Evolutionary conservation across 805 yeast genomes (phyloP).

Genomic region (Saccharomycopsis selenospora): DNA sequence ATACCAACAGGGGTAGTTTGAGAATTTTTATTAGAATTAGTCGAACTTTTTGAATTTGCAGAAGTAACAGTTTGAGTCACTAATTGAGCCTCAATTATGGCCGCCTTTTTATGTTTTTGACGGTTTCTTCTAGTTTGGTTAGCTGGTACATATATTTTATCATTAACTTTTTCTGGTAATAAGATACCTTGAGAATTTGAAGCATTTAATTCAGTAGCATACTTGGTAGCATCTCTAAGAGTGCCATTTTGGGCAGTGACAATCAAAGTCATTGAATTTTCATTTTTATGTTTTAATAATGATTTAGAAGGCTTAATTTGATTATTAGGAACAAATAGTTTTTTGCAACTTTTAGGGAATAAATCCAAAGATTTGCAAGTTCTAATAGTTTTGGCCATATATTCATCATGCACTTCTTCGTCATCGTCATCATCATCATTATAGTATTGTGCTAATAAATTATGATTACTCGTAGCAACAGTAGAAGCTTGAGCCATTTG

Average conservation of each 20-base stretch:
- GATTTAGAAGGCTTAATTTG: slow-evolving; percentile 14
- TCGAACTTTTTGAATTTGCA: no score
- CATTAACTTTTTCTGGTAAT: slow-evolving; percentile 37
- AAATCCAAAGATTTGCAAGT: slow-evolving; percentile 8
- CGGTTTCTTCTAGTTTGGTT: slow-evolving; percentile 16
- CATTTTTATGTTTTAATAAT: slow-evolving; percentile 1
- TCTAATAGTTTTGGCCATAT: background rate
- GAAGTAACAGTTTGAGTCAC: no score
- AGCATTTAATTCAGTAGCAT: slow-evolving; percentile 62
- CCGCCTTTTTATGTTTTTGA: slow-evolving; percentile 19
- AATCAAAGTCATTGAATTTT: slow-evolving; percentile 34
- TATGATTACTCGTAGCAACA: background rate
- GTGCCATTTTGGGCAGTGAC: slow-evolving; percentile 59
- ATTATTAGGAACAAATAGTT: slow-evolving; percentile 16
- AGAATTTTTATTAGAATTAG: background rate
- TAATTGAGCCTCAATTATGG: slow-evolving; percentile 16
- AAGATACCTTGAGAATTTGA: slow-evolving; percentile 56
- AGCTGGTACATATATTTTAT: slow-evolving; percentile 10
- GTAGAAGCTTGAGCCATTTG: background rate
- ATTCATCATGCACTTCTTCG: no score
- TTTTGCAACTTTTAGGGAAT: slow-evolving; percentile 8
- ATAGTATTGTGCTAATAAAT: background rate
- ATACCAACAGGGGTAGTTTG: slow-evolving; percentile 5
- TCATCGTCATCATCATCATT: background rate
- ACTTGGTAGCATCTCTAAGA: slow-evolving; percentile 56